These are phyloP conservation scores for Eremothecium cymbalariae DNA, from an alignment of 1,139 yeast species.

Conservation along the genomic window DNA sequence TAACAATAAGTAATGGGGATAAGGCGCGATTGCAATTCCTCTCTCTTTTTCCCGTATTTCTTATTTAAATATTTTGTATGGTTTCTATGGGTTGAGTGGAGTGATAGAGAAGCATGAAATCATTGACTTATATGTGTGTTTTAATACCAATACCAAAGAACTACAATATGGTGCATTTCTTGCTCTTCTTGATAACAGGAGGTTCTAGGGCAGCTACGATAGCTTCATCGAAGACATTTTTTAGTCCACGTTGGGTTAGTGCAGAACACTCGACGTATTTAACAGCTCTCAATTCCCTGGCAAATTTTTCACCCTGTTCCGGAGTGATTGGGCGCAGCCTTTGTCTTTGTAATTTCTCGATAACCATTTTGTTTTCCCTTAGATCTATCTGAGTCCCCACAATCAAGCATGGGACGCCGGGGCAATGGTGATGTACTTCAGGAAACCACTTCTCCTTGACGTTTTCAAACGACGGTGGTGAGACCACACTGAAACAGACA, in stretches of 20 bases:
- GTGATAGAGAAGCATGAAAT: too few relatives aligned
- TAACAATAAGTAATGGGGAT: too few relatives aligned
- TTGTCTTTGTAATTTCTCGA: constrained; percentile 84
- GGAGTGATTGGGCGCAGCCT: constrained; percentile 78
- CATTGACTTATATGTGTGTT: too few relatives aligned
- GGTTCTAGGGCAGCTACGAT: constrained; percentile 94
- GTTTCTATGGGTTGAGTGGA: too few relatives aligned
- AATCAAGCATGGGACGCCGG: constrained; percentile 91
- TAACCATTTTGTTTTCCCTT: constrained; percentile 84
- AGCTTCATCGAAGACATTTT: constrained; percentile 94
- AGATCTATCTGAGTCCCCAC: constrained; percentile 95
- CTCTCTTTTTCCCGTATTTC: too few relatives aligned
- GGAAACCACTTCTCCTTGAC: constrained; percentile 98
- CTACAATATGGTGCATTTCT: constrained; percentile 74
- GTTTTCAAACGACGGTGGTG: constrained; percentile 97
- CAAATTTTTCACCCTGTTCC: constrained; percentile 86
- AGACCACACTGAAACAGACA: constrained; percentile 89
- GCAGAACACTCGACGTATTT: constrained; percentile 97
- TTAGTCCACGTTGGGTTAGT: constrained; percentile 91
- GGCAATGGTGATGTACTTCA: constrained; percentile 96
- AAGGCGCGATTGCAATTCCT: too few relatives aligned
- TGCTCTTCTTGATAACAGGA: constrained; percentile 65
- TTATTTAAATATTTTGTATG: too few relatives aligned
- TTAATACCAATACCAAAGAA: too few relatives aligned
- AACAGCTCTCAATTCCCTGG: constrained; percentile 88